phyloP scores from a whole-genome alignment of 1,284 basidiomycete species.

The Cryptococcus deneoformans region DNA sequence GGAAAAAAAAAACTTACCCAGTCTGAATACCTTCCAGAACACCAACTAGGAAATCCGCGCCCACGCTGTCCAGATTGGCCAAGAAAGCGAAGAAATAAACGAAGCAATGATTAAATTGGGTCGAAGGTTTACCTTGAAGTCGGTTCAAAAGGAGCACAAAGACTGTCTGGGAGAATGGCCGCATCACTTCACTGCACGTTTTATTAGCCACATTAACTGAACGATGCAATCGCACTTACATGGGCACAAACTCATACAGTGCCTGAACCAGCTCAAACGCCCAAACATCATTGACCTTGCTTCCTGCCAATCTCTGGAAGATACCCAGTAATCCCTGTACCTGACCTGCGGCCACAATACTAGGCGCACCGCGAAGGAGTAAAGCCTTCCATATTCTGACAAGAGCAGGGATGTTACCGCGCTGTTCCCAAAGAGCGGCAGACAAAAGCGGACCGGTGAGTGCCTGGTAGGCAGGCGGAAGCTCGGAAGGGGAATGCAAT shows the following conservation, averaged over 20 bases:
- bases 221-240: conserved; percentile 56
- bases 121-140: conserved; percentile 85
- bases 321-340: conserved; percentile 80
- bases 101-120: conserved; percentile 82
- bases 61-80: conserved; percentile 70
- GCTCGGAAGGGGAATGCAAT: conserved; percentile 59
- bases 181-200: conserved; percentile 59
- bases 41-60: conserved; percentile 74
- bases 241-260: conserved; percentile 67
- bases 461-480: conserved; percentile 75
- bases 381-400: conserved; percentile 86
- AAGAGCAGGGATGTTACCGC: conserved; percentile 93
- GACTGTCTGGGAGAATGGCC: conserved; percentile 71
- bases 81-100: conserved; percentile 73
- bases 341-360: conserved; percentile 73
- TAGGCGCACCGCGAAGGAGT: conserved; percentile 64
- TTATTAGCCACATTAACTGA: background rate
- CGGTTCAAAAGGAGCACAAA: conserved; percentile 79
- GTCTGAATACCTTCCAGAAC: conserved; percentile 82
- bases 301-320: conserved; percentile 85
- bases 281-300: conserved; percentile 83
- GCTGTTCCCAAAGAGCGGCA: conserved; percentile 86
- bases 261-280: conserved; percentile 87
- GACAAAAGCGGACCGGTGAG: conserved; percentile 82
- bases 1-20: conserved; percentile 56